phyloP scores from a whole-genome alignment of 2,329 filamentous ascomycete genomes.

The Penicillium janthinellum region DNA sequence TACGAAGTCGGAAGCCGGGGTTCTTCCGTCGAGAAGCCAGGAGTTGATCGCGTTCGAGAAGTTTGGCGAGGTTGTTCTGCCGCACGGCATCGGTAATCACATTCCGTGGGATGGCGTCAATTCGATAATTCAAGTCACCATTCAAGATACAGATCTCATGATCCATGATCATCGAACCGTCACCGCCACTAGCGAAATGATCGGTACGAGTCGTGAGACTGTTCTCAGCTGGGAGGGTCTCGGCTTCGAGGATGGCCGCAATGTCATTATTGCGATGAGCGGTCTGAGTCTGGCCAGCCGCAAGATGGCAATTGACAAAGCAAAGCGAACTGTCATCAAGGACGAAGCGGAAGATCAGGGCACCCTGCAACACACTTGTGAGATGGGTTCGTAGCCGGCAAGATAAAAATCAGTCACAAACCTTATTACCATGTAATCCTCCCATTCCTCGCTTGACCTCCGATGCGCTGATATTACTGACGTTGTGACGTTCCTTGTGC shows the following conservation, averaged over 20 bases:
- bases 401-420: conserved; percentile 27
- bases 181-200: conserved; percentile 85
- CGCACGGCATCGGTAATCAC: conserved; percentile 85
- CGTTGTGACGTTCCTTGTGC: conserved; percentile 71
- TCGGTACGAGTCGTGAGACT: conserved; percentile 70
- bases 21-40: conserved; percentile 87
- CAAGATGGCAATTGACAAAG: conserved; percentile 96
- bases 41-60: conserved; percentile 91
- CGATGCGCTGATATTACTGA: conserved; percentile 74
- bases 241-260: conserved; percentile 80
- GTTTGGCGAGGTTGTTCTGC: conserved; percentile 75
- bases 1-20: conserved; percentile 81
- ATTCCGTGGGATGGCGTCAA: conserved; percentile 94
- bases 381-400: conserved; percentile 3
- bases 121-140: conserved; percentile 96
- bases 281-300: conserved; percentile 88
- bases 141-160: conserved; percentile 98
- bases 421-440: conserved; percentile 91
- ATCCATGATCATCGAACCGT: conserved; percentile 91
- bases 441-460: conserved; percentile 97
- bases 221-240: conserved; percentile 70
- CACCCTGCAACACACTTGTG: conserved; percentile 57
- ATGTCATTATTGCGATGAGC: conserved; percentile 91
- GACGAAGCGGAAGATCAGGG: conserved; percentile 86
- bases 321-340: conserved; percentile 93